A percentile compares a stretch with the other conserved stretches of the same genome.
These are phyloP conservation scores for Helichrysum umbraculigerum DNA, from an alignment of 129 eudicot genomes.

Conservation along the genomic window DNA sequence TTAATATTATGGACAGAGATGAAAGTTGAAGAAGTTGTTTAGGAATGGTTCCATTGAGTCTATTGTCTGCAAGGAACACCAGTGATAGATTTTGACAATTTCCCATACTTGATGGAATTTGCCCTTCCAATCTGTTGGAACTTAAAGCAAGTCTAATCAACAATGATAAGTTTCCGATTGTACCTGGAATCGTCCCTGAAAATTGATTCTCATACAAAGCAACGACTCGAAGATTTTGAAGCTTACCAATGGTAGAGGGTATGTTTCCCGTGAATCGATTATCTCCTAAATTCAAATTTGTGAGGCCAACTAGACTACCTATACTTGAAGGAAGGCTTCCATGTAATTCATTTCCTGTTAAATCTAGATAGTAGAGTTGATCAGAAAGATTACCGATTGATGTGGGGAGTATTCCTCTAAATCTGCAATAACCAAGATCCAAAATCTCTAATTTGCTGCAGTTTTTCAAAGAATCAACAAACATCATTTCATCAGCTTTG, in stretches of 20 bases:
- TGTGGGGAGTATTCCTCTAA: neutral
- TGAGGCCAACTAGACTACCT: slow-evolving; percentile 1
- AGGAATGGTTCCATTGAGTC: neutral
- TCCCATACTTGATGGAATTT: neutral
- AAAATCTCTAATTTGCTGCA: neutral
- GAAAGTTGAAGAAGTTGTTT: slow-evolving; percentile 8
- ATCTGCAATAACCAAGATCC: neutral
- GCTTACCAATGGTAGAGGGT: neutral
- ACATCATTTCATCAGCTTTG: slow-evolving; percentile 14
- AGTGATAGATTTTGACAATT: neutral
- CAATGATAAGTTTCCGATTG: neutral
- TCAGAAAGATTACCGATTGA: slow-evolving; percentile 19
- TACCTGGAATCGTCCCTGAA: neutral
- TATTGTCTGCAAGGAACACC: neutral
- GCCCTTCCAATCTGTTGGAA: neutral
- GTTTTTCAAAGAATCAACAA: slow-evolving; percentile 13
- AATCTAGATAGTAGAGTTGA: neutral
- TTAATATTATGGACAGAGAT: neutral
- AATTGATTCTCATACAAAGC: neutral
- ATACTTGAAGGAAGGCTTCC: neutral
- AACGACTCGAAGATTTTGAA: neutral
- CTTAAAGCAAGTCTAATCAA: neutral
- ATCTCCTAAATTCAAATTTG: neutral
- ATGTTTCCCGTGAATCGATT: neutral
- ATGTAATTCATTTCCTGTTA: neutral